Conservation (phyloP, 2,329 filamentous ascomycete genomes). For the Sclerotinia spermophila region DNA sequence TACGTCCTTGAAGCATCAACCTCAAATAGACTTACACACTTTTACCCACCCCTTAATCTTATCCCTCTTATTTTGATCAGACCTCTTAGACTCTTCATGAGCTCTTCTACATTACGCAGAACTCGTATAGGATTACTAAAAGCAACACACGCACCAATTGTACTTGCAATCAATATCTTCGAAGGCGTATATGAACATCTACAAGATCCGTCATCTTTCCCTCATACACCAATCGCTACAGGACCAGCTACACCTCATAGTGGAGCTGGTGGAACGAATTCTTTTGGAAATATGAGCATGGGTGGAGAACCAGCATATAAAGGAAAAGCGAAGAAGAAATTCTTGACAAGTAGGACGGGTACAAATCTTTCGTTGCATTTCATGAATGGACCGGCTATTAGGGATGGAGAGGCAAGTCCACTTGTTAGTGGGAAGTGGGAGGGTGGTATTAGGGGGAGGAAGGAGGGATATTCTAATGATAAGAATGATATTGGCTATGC, state of each 20-base stretch:
- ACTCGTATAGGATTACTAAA: constrained; percentile 61
- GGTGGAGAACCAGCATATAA: constrained; percentile 3
- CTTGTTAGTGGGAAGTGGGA: neutral
- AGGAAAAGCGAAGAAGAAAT: constrained; percentile 16
- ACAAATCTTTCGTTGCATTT: constrained; percentile 26
- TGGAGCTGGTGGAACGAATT: neutral
- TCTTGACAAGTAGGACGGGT: constrained; percentile 25
- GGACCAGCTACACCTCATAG: constrained; percentile 18
- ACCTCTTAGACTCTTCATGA: constrained; percentile 65
- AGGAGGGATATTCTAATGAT: neutral
- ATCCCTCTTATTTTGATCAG: constrained; percentile 68
- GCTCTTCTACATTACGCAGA: constrained; percentile 60
- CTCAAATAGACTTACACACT: constrained; percentile 65
- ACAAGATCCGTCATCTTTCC: constrained; percentile 28
- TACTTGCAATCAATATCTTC: constrained; percentile 59
- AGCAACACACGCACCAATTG: constrained; percentile 62
- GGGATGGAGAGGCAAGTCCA: constrained; percentile 21
- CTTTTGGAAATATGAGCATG: neutral
- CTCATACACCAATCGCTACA: constrained; percentile 5
- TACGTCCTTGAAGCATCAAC: constrained; percentile 65
- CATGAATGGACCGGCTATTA: constrained; percentile 12
- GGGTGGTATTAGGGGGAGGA: neutral
- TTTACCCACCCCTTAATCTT: constrained; percentile 70
- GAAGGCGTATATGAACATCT: constrained; percentile 40
- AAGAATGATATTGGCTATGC: constrained; percentile 15